These are phyloP conservation scores for Fremontodendron californicum DNA, from an alignment of 345 rosid genomes.

Conservation along the genomic window DNA sequence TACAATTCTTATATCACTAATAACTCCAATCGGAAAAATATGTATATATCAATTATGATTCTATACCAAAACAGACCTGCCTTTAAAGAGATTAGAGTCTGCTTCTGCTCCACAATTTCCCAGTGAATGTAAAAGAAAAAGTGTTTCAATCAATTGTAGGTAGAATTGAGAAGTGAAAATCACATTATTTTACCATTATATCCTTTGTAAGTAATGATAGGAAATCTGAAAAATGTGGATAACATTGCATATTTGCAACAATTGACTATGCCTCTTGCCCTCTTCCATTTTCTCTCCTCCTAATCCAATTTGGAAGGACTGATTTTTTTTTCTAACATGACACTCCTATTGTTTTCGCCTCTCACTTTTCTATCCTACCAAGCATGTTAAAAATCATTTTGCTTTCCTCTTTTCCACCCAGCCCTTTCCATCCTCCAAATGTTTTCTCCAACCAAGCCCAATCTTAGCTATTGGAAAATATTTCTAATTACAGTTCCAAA, in stretches of 20 bases:
- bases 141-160: neutral
- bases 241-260: neutral
- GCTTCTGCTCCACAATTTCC: neutral
- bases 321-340: neutral
- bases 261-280: neutral
- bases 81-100: neutral
- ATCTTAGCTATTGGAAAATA: neutral
- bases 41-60: neutral
- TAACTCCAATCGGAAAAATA: neutral
- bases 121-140: neutral
- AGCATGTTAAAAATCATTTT: neutral
- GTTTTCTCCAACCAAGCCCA: constrained; percentile 9
- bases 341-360: neutral
- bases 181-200: neutral
- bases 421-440: neutral
- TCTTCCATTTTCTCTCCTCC: constrained; percentile 3
- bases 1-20: neutral
- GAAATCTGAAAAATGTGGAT: neutral
- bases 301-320: neutral
- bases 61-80: no score
- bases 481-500: neutral
- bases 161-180: neutral
- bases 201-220: neutral
- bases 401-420: neutral
- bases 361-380: constrained; percentile 2